Evolutionary conservation across 257 asterid genomes (phyloP).

Genomic region (Orobanche coerulescens): DNA sequence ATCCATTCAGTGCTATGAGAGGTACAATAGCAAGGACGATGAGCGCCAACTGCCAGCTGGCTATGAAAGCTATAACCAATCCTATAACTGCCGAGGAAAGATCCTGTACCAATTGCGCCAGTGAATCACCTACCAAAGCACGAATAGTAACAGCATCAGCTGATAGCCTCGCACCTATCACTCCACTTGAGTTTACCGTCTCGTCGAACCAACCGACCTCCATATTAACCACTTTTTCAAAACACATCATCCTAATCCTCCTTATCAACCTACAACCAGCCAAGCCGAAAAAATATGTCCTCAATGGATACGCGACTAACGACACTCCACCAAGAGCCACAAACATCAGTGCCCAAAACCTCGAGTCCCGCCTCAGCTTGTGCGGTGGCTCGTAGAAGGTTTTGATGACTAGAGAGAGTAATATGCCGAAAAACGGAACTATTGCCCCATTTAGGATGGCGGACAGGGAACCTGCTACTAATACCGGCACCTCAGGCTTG

Average conservation of each 20-base stretch:
- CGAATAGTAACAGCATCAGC: conserved; percentile 78
- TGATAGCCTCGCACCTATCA: conserved; percentile 76
- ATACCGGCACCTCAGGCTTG: conserved; percentile 64
- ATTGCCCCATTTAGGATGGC: conserved; percentile 72
- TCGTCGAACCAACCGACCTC: conserved; percentile 89
- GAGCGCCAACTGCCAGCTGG: conserved; percentile 78
- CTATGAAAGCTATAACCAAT: conserved; percentile 51
- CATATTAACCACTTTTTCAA: conserved; percentile 80
- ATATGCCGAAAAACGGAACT: conserved; percentile 58
- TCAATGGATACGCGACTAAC: conserved; percentile 59
- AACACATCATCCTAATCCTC: conserved; percentile 70
- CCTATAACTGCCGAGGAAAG: conserved; percentile 54
- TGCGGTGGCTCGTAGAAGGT: conserved; percentile 56
- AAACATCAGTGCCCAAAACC: conserved; percentile 74
- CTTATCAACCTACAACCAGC: conserved; percentile 76
- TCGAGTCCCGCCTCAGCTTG: conserved; percentile 47
- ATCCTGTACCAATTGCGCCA: conserved; percentile 80
- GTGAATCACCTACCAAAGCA: conserved; percentile 80
- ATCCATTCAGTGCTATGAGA: conserved; percentile 57
- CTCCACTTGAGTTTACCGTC: conserved; percentile 73
- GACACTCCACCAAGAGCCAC: conserved; percentile 57
- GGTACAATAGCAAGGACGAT: conserved; percentile 64
- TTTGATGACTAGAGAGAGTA: conserved; percentile 51
- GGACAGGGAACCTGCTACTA: conserved; percentile 43
- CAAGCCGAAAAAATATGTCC: conserved; percentile 67